A percentile compares a stretch with the other conserved stretches of the same genome.
phyloP scores from a whole-genome alignment of 164 flowering plant genomes.

The Akebia trifoliata region DNA sequence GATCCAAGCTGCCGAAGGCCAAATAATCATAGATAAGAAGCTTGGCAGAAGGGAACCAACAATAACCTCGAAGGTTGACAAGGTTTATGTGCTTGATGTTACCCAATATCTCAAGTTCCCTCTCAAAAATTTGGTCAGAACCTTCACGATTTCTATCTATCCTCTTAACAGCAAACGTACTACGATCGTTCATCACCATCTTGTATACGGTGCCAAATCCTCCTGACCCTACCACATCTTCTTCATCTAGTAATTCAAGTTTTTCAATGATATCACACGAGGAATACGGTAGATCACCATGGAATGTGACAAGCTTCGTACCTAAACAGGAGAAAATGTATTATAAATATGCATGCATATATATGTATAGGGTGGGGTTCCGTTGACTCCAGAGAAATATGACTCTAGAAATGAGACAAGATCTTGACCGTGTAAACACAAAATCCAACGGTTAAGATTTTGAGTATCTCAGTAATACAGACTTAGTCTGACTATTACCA shows the following conservation, averaged over 20 bases:
- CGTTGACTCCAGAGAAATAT: too few species aligned
- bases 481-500: too few species aligned
- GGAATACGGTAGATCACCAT: constrained; percentile 91
- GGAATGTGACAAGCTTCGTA: constrained; percentile 82
- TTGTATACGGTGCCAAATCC: constrained; percentile 96
- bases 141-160: constrained; percentile 78
- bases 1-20: constrained; percentile 84
- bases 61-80: constrained; percentile 84
- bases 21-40: constrained; percentile 91
- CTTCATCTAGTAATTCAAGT: constrained; percentile 78
- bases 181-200: constrained; percentile 93
- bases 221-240: constrained; percentile 90
- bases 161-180: constrained; percentile 86
- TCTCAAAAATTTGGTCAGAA: constrained; percentile 76
- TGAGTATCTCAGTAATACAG: too few species aligned
- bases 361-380: too few species aligned
- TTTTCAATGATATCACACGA: constrained; percentile 85
- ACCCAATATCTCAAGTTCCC: constrained; percentile 90
- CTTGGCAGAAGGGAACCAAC: constrained; percentile 71
- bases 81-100: constrained; percentile 91
- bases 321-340: too few species aligned
- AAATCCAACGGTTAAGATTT: too few species aligned
- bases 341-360: too few species aligned
- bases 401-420: too few species aligned
- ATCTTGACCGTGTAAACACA: too few species aligned